Percentiles rank a stretch among this genome's conserved stretches.
Evolutionary conservation across 208 protist genomes (phyloP).

Genomic region (Naegleria lovaniensis): DNA sequence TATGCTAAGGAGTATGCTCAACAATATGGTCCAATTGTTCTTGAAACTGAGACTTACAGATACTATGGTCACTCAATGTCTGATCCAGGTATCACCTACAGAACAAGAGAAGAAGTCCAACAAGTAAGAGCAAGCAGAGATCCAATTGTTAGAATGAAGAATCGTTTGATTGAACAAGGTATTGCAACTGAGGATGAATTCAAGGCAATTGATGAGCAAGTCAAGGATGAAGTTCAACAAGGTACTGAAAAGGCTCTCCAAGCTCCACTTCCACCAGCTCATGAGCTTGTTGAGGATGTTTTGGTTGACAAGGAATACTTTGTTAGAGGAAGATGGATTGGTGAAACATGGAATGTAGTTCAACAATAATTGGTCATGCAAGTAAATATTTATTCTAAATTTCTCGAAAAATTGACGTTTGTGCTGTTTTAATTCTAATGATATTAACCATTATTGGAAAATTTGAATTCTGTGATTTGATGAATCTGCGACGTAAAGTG

Average conservation of each 20-base stretch:
- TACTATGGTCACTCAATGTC: conserved; percentile 97
- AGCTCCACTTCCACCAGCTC: conserved; percentile 50
- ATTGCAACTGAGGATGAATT: conserved; percentile 89
- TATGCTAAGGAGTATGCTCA: conserved; percentile 72
- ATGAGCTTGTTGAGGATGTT: conserved; percentile 80
- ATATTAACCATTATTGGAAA: too few relatives aligned
- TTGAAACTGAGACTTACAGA: conserved; percentile 91
- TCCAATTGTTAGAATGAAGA: conserved; percentile 74
- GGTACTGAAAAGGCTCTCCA: conserved; percentile 76
- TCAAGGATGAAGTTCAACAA: conserved; percentile 80
- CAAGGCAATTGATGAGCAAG: conserved; percentile 72
- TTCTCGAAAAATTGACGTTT: too few relatives aligned
- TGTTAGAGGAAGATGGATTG: background rate
- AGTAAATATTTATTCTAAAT: too few relatives aligned
- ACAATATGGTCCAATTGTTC: conserved; percentile 82
- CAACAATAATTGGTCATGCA: too few relatives aligned
- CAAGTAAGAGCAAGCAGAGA: conserved; percentile 75
- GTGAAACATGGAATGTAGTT: background rate
- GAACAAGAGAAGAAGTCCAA: conserved; percentile 86
- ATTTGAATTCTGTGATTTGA: too few relatives aligned
- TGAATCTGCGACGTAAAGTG: too few relatives aligned
- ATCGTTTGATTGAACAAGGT: conserved; percentile 64
- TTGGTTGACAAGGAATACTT: conserved; percentile 55
- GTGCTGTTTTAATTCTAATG: too few relatives aligned
- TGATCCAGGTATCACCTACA: conserved; percentile 93